A percentile compares a stretch with the other conserved stretches of the same genome.
Evolutionary conservation across 108 stramenopile species (phyloP).

Genomic region (Nitzschia sp.): DNA sequence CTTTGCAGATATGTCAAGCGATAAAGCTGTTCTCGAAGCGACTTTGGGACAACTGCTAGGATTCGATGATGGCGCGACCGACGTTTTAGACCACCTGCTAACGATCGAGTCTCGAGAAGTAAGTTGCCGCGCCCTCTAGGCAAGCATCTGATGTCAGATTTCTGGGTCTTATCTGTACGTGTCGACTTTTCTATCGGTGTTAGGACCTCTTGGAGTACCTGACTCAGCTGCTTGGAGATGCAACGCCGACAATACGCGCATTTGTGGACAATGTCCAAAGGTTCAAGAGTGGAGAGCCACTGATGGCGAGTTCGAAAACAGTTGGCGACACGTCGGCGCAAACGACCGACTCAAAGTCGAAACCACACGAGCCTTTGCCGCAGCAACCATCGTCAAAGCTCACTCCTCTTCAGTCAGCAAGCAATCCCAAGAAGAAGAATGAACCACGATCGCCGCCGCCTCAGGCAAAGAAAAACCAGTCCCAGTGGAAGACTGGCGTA

Average conservation of each 20-base stretch:
- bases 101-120: slow-evolving; percentile 57
- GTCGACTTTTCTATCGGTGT: neutral
- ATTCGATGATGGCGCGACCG: slow-evolving; percentile 55
- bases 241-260: slow-evolving; percentile 7
- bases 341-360: no score
- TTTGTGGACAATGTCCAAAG: slow-evolving; percentile 48
- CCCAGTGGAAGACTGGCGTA: no score
- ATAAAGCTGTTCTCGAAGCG: slow-evolving; percentile 1
- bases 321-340: no score
- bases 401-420: no score
- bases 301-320: no score
- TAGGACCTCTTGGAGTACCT: slow-evolving; percentile 54
- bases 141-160: no score
- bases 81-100: slow-evolving; percentile 61
- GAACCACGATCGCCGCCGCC: no score
- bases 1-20: neutral
- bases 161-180: neutral
- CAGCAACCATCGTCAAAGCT: no score
- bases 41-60: slow-evolving; percentile 45
- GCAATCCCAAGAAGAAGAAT: no score
- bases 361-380: no score
- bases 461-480: no score
- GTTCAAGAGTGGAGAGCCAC: slow-evolving; percentile 41
- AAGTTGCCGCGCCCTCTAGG: no score
- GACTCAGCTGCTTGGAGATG: slow-evolving; percentile 41